Evolutionary conservation across 352 stramenopile species (phyloP).

Genomic region (Blastocystis sp.): DNA sequence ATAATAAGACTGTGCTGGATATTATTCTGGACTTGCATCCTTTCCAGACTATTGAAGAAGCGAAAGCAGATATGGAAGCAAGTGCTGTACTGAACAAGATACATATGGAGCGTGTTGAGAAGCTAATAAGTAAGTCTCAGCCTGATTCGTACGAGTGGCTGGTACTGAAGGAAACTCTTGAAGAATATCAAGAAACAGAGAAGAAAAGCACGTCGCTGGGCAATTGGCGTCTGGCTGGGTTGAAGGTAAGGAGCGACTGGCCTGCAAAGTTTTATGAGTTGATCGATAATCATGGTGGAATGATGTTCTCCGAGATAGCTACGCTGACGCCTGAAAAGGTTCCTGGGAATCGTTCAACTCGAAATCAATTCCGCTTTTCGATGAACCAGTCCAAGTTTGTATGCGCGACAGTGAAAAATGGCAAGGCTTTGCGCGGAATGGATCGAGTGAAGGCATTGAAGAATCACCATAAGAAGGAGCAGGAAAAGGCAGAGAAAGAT

Average conservation of each 20-base stretch:
- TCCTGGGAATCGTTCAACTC: neutral
- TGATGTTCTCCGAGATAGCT: neutral
- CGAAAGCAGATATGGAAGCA: neutral
- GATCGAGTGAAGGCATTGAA: neutral
- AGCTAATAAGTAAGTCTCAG: neutral
- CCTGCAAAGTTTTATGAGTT: neutral
- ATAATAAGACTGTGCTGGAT: constrained; percentile 40
- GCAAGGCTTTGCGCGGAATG: constrained; percentile 2
- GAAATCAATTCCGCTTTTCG: neutral
- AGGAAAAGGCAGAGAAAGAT: neutral
- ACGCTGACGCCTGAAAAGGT: neutral
- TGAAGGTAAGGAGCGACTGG: neutral
- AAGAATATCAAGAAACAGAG: too few relatives aligned
- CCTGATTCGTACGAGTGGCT: neutral
- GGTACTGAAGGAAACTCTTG: neutral
- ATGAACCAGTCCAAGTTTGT: neutral
- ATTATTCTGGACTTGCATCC: neutral
- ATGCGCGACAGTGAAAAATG: neutral
- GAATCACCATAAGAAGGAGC: neutral
- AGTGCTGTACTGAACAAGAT: neutral
- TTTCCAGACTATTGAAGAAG: neutral
- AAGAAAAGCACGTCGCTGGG: neutral
- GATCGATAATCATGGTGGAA: constrained; percentile 8
- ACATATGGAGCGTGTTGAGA: neutral
- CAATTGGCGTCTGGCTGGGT: neutral